Evolutionary conservation across 208 protist species (phyloP), one percentile per base, ranked within the genome.

Genomic region (Novymonas esmeraldas): DNA sequence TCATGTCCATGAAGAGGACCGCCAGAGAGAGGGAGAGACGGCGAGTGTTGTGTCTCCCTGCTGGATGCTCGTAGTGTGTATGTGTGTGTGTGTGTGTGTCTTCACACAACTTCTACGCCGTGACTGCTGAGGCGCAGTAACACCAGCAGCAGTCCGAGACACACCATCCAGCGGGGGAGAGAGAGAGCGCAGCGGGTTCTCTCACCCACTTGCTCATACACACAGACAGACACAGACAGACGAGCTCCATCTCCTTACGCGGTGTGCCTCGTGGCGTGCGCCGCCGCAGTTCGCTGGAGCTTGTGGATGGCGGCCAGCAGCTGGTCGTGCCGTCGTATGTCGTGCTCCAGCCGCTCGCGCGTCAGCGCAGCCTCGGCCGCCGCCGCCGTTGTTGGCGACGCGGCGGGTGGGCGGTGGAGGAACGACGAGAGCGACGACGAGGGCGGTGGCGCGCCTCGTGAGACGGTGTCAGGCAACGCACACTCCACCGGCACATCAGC

Each of bases 291-390:
- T 44, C 68, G 67, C 65, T 94, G 88, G 46, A 94, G 54, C 41
- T 89, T 91, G 3, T 64, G 73, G 6, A 94, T 84, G 11, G 88
- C 84, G 29, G 74, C 76, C 36, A 90, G 59, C 34, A 94, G 81
- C 63, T 89, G 82, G 62, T 91, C 84, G 44, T 94, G 78, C 28
- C 76, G 85, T 3, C 67, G 71, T 31, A 91, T 91, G 29, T 86
- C 82, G 24, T 75, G 70, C 57, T 87, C 84, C 48, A 94, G 70
- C 34, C 68, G 73, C 29, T 73, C 76, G 26, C 87, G 81, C 11
- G 64, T n/a, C 4, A 48, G 60, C 6, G 38, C 45, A n/a, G 51
- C 10, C 31, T 54, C 55, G 6, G 51, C 55, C 2, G 61, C 7
- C 20, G 31, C 39, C 3, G 56, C 22, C 34, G 28, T 36, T 22